These are phyloP conservation scores for Inga oerstediana DNA, from an alignment of 306 rosid genomes.

Conservation along the genomic window DNA sequence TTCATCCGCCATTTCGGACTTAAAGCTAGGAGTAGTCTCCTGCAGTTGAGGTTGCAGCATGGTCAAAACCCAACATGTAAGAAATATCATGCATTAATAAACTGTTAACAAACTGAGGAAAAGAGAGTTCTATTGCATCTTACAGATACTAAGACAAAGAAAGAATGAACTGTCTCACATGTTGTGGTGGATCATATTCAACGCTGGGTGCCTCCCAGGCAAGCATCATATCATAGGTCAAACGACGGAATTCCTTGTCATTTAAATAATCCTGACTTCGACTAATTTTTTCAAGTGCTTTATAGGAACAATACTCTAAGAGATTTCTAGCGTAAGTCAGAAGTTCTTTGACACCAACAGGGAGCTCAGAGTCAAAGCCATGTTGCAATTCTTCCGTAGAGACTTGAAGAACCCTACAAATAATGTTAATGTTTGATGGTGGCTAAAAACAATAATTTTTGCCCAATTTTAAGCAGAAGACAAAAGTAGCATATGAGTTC, in stretches of 20 bases:
- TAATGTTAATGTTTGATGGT: background rate
- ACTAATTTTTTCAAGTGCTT: slow-evolving; percentile 53
- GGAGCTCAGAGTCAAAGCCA: slow-evolving; percentile 68
- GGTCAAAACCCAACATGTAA: background rate
- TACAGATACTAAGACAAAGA: slow-evolving; percentile 29
- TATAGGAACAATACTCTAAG: slow-evolving; percentile 75
- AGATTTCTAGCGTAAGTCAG: slow-evolving; percentile 70
- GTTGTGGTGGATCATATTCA: slow-evolving; percentile 34
- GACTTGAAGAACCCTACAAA: slow-evolving; percentile 65
- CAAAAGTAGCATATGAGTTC: background rate
- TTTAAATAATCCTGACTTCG: slow-evolving; percentile 55
- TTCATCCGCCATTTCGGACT: slow-evolving; percentile 55
- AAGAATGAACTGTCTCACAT: slow-evolving; percentile 48
- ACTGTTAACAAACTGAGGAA: background rate
- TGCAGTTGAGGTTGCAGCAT: slow-evolving; percentile 35
- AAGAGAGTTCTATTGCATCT: background rate
- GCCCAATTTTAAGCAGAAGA: background rate
- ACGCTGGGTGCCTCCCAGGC: slow-evolving; percentile 89
- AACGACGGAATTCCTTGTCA: slow-evolving; percentile 61
- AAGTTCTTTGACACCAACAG: slow-evolving; percentile 58
- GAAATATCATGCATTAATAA: background rate
- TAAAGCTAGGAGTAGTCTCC: slow-evolving; percentile 52
- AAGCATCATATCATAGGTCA: slow-evolving; percentile 91
- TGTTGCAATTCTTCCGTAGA: slow-evolving; percentile 69
- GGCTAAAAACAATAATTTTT: background rate